phyloP scores from a whole-genome alignment of 1,284 basidiomycete genomes.

The Ganoderma multipileum region DNA sequence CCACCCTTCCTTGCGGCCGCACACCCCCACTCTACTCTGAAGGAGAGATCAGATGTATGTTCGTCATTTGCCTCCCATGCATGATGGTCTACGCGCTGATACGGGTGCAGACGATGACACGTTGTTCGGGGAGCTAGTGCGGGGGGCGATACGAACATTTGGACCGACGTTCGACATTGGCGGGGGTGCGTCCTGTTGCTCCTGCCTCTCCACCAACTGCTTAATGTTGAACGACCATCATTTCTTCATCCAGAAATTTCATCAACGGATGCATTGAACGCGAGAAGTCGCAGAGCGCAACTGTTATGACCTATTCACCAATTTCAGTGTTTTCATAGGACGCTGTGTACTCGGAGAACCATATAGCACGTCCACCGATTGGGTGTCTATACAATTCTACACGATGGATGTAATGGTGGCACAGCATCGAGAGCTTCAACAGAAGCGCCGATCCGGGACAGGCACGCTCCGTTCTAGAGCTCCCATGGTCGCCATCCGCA shows the following conservation, averaged over 20 bases:
- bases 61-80: background rate
- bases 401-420: background rate
- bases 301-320: background rate
- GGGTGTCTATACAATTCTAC: background rate
- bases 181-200: background rate
- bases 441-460: background rate
- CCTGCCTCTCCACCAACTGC: too few species aligned
- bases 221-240: background rate
- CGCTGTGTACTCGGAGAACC: background rate
- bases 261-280: background rate
- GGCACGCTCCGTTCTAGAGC: background rate
- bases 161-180: background rate
- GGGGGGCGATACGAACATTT: background rate
- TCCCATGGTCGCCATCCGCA: background rate
- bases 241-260: background rate
- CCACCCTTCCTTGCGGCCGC: constrained; percentile 36
- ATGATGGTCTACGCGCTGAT: background rate
- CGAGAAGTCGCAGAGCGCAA: background rate
- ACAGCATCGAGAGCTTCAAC: background rate
- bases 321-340: background rate
- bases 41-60: background rate
- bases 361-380: background rate
- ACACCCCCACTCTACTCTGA: constrained; percentile 14
- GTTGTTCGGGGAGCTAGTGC: background rate
- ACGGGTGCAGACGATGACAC: background rate